Percentiles rank a stretch among this genome's conserved stretches.
These are phyloP conservation scores for Tetrahymena thermophila DNA, from an alignment of 73 alveolate genomes.

Conservation along the genomic window DNA sequence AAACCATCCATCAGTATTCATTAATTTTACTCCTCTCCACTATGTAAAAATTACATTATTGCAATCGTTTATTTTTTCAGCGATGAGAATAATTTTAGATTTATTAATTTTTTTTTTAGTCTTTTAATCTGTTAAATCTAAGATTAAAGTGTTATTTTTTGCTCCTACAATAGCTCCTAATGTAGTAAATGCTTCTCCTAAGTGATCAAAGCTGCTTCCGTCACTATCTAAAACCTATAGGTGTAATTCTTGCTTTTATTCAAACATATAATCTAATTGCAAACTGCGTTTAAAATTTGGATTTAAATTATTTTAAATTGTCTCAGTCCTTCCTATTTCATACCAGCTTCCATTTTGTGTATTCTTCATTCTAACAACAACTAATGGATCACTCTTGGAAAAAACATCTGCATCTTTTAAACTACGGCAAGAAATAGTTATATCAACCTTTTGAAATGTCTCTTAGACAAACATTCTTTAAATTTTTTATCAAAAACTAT, in stretches of 20 bases:
- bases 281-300: conserved; percentile 54
- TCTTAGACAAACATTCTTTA: neutral
- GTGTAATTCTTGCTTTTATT: conserved; percentile 3
- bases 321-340: conserved; percentile 50
- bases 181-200: conserved; percentile 46
- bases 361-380: conserved; percentile 18
- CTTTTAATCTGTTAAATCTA: conserved; percentile 13
- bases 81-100: conserved; percentile 15
- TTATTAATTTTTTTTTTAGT: neutral
- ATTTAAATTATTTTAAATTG: conserved; percentile 42
- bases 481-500: neutral
- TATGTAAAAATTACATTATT: conserved; percentile 10
- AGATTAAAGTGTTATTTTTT: conserved; percentile 37
- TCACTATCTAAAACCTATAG: conserved; percentile 39
- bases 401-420: conserved; percentile 55
- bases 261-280: conserved; percentile 31
- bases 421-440: conserved; percentile 46
- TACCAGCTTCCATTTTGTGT: conserved; percentile 2
- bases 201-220: conserved; percentile 24
- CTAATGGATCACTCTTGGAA: conserved; percentile 49
- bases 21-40: conserved; percentile 32
- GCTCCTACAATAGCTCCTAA: conserved; percentile 57
- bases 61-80: conserved; percentile 21
- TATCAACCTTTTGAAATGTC: conserved; percentile 17
- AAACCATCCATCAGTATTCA: conserved; percentile 46